Conservation (phyloP, 768 basidiomycete genomes). For the Clitopilus passeckerianus region DNA sequence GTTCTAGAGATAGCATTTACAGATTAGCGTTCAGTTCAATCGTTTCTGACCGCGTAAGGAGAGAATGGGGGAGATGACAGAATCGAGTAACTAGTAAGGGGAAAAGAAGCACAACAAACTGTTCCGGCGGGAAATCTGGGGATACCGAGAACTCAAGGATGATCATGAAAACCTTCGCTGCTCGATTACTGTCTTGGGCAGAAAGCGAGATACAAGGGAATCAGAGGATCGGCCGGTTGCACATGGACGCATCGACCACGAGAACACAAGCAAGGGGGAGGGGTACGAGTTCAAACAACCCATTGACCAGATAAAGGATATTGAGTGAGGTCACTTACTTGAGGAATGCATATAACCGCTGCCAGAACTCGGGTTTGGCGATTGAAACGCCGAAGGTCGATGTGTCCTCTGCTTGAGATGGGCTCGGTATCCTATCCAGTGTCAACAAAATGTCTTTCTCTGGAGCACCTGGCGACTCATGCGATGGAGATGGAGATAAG, state of each 20-base stretch:
- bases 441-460: constrained; percentile 67
- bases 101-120: not conserved
- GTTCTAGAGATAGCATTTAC: constrained; percentile 29
- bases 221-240: not conserved
- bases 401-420: constrained; percentile 37
- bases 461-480: constrained; percentile 23
- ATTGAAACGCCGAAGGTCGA: constrained; percentile 64
- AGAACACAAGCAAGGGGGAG: not conserved
- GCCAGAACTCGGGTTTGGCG: constrained; percentile 81
- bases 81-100: not conserved
- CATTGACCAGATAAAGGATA: not conserved
- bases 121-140: not conserved
- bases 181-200: not conserved
- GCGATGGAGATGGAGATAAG: constrained; percentile 70
- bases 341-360: constrained; percentile 59
- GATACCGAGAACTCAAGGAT: not conserved
- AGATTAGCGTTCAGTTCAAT: not conserved
- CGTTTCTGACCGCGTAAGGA: not conserved
- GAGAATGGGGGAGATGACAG: not conserved
- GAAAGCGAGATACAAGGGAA: not conserved
- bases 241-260: not conserved
- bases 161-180: not conserved
- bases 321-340: constrained; percentile 31
- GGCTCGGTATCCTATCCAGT: constrained; percentile 47
- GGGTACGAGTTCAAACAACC: not conserved